Percentiles rank a stretch among this genome's conserved stretches.
Conservation (phyloP, 2,329 filamentous ascomycete species). For the Orbilia quercus region DNA sequence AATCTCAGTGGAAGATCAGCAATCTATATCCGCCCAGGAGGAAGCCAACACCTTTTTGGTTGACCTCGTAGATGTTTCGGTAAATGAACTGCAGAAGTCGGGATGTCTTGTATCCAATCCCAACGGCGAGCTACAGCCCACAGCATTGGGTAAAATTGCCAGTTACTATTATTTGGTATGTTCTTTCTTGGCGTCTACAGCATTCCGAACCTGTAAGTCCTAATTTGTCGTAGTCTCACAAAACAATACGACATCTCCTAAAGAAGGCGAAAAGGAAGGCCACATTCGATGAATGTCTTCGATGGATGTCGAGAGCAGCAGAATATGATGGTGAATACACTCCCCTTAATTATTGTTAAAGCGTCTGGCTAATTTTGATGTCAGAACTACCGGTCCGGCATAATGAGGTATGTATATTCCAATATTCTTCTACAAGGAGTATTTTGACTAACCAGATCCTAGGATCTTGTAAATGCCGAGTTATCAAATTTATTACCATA, state of each 20-base stretch:
- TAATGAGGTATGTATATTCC: slow-evolving; percentile 72
- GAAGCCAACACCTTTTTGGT: slow-evolving; percentile 95
- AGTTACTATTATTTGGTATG: slow-evolving; percentile 91
- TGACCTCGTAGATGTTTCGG: slow-evolving; percentile 85
- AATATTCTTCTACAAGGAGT: not conserved
- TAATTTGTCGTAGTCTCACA: slow-evolving; percentile 72
- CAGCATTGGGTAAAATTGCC: slow-evolving; percentile 96
- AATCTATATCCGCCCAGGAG: slow-evolving; percentile 83
- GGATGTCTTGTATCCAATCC: slow-evolving; percentile 84
- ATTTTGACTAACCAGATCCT: not conserved
- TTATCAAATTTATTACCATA: slow-evolving; percentile 84
- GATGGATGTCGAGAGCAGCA: slow-evolving; percentile 91
- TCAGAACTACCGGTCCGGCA: slow-evolving; percentile 91
- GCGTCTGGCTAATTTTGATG: slow-evolving; percentile 32
- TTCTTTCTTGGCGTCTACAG: not conserved
- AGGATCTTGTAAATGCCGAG: slow-evolving; percentile 90
- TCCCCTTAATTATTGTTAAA: too few relatives aligned
- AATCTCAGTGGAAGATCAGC: slow-evolving; percentile 91
- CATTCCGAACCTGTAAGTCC: slow-evolving; percentile 56
- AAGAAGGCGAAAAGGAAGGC: slow-evolving; percentile 79
- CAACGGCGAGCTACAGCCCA: slow-evolving; percentile 89
- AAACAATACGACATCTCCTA: slow-evolving; percentile 87
- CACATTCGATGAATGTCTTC: slow-evolving; percentile 82
- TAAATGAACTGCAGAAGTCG: slow-evolving; percentile 83
- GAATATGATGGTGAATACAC: slow-evolving; percentile 77